A percentile compares a stretch with the other conserved stretches of the same genome.
Evolutionary conservation across 2,329 filamentous ascomycete genomes (phyloP).

Genomic region (Aspergillus vadensis): DNA sequence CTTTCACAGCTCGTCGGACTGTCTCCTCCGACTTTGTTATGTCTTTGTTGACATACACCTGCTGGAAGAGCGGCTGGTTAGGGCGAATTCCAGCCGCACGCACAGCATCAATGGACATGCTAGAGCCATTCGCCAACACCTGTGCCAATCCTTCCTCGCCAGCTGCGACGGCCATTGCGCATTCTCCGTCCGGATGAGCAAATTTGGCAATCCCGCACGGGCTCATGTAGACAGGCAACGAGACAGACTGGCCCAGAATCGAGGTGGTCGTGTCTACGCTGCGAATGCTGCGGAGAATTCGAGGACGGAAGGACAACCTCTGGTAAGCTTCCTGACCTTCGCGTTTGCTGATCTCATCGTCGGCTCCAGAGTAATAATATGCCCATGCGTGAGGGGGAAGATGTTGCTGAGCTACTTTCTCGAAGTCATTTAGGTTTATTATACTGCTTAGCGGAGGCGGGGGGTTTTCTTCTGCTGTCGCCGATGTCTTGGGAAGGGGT

Average conservation of each 20-base stretch:
- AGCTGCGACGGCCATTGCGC: slow-evolving; percentile 45
- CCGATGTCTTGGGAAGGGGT: neutral
- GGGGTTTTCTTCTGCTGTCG: neutral
- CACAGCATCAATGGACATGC: slow-evolving; percentile 45
- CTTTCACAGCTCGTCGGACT: slow-evolving; percentile 30
- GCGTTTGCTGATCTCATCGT: slow-evolving; percentile 51
- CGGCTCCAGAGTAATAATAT: slow-evolving; percentile 54
- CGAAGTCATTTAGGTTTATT: slow-evolving; percentile 44
- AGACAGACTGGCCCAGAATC: slow-evolving; percentile 35
- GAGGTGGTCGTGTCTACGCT: slow-evolving; percentile 39
- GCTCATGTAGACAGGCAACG: slow-evolving; percentile 46
- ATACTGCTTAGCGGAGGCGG: slow-evolving; percentile 34
- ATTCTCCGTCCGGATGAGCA: slow-evolving; percentile 48
- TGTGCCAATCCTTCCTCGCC: slow-evolving; percentile 40
- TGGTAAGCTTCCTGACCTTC: slow-evolving; percentile 47
- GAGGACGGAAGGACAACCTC: slow-evolving; percentile 51
- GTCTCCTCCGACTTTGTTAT: slow-evolving; percentile 27
- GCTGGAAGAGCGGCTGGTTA: slow-evolving; percentile 35
- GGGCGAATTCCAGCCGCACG: slow-evolving; percentile 25
- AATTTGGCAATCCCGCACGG: slow-evolving; percentile 48
- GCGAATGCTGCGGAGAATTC: slow-evolving; percentile 46
- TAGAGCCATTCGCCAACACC: slow-evolving; percentile 43
- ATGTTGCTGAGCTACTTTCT: slow-evolving; percentile 35
- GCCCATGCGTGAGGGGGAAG: slow-evolving; percentile 38
- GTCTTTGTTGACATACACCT: slow-evolving; percentile 44